Percentiles rank a stretch among this genome's conserved stretches.
Evolutionary conservation across 2,329 filamentous ascomycete genomes (phyloP).

Genomic region (Fusarium nygamai): DNA sequence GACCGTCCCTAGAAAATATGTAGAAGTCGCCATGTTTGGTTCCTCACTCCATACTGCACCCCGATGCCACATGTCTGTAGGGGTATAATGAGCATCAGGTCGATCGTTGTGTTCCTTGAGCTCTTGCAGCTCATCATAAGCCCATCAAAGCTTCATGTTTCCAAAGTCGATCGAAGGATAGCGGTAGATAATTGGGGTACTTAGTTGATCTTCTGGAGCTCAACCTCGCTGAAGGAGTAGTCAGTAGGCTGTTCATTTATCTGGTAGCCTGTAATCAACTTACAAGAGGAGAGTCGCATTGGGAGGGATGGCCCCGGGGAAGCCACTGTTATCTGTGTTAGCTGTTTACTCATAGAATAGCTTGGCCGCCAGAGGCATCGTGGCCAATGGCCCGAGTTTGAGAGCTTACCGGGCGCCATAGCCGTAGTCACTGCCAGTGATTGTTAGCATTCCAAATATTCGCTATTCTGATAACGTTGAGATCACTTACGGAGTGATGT

Average conservation of each 20-base stretch:
- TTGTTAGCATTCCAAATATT: conserved; percentile 25
- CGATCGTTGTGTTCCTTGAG: not conserved
- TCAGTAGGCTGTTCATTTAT: not conserved
- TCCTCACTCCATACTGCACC: not conserved
- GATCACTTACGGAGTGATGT: conserved; percentile 67
- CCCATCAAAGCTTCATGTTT: conserved; percentile 2
- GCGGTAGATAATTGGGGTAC: not conserved
- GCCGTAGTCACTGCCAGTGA: conserved; percentile 64
- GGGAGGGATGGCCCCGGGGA: conserved; percentile 79
- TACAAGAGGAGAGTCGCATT: conserved; percentile 85
- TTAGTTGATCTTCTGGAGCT: conserved; percentile 71
- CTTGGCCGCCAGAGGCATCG: not conserved
- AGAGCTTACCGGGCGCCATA: conserved; percentile 68
- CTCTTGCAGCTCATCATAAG: not conserved
- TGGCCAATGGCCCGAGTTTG: not conserved
- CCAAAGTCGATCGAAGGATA: conserved; percentile 9
- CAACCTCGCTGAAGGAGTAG: conserved; percentile 66
- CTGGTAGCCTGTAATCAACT: conserved; percentile 51
- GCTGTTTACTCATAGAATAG: not conserved
- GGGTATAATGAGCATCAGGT: conserved; percentile 20
- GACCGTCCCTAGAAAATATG: not conserved
- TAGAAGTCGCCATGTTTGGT: not conserved
- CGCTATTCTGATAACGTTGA: not conserved
- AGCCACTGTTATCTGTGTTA: conserved; percentile 66
- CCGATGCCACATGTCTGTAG: not conserved